Base-by-base conservation (phyloP, 1,139 yeast species). In the Hansenula sp. region DNA sequence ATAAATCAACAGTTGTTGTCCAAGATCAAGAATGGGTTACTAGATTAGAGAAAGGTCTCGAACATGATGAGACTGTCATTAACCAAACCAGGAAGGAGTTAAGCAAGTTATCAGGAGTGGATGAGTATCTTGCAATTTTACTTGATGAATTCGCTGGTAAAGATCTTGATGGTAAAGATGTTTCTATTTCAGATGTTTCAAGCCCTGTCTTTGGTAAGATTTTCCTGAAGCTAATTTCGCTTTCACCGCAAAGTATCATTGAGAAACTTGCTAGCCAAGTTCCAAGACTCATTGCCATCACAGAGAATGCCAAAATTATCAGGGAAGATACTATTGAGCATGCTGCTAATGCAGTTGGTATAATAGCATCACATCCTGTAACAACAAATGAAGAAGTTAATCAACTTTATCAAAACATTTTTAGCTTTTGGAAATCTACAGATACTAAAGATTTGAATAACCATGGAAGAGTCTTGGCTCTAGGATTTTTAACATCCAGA, bases 21-120 rank as follows among this genome's bases (percentile, higher is more conserved):
- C 63, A 73, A 18, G 96, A 87, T 58, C 85, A 81, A 48, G 82
- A 84, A 38, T 89, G 96, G 96, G 68, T 70, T 5, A 64, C 75
- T 0, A 71, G 92, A 52, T 56, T 86, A 22, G 89, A 82, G n/a
- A 84, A 79, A 42, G 87, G 94, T 0, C 44, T 85, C 7, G 82
- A 77, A 37, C 66, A 74, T 32, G 95, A 88, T 53, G 69, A 68
- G 2, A 57, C 54, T 1, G 86, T 85, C 1, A 64, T 77, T 29
- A 34, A 44, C 0, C 55, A 66, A 4, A 59, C 82, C 6, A 47
- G 52, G 10, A 38, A 47, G 5, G 46, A 58, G 16, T 42, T 69
- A 12, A 44, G 37, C 8, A 48, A 48, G 41, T 27, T 35, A 0
- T 47, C 39, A 12, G 50, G 51, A 48, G 43, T 61, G 22, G 35